Base-by-base conservation (phyloP, 768 basidiomycete genomes). In the Xerocomus potaroensis region DNA sequence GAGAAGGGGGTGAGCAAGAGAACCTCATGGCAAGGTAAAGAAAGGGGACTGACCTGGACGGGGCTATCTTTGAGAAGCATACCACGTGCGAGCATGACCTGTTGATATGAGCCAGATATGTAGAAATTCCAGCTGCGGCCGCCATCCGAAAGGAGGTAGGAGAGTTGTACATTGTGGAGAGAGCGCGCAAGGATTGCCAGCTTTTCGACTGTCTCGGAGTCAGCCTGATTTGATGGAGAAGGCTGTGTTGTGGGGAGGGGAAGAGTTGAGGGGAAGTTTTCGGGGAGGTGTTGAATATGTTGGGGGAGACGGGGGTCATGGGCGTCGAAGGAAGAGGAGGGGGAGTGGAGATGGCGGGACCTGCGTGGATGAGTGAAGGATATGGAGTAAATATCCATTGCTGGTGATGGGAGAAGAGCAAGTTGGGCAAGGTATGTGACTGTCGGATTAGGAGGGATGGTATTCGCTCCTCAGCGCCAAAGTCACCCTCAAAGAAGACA, bases 311-410 rank as follows among this genome's bases (percentile, higher is more conserved):
- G 72, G 63, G 70, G 72, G 62, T 79, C 77, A 45, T 69, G 63
- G 59, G 79, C 78, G 68, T 87, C 83, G 71, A 84, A 72, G 50
- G 83, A 77, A 44, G 79, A 77, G 56, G 79, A 68, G 44, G 78
- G 71, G 48, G 82, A 79, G 41, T 62, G 61, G 69, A 75, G 70
- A 69, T 79, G 78, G 62, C 83, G 83, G 63, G 84, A 78, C 66
- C 85, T 77, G 73, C 88, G 86, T 62, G 91, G 91, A 72, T 88
- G 87, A 58, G 85, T 85, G 77, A 96, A 94, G 62, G 91, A 89
- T 57, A 90, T 89, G 45, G 91, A 89, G 79, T 94, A 95, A 65
- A 94, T 81, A 67, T 96, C 93, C 93, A 96, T 94, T 34, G 24
- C 38, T 48, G 38, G 32, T 50, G 41, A 8, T 2, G 27, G 33